Evolutionary conservation across 2,329 filamentous ascomycete species (phyloP), one percentile per base, ranked within the genome.

Genomic region (Hypoxylon sp.): DNA sequence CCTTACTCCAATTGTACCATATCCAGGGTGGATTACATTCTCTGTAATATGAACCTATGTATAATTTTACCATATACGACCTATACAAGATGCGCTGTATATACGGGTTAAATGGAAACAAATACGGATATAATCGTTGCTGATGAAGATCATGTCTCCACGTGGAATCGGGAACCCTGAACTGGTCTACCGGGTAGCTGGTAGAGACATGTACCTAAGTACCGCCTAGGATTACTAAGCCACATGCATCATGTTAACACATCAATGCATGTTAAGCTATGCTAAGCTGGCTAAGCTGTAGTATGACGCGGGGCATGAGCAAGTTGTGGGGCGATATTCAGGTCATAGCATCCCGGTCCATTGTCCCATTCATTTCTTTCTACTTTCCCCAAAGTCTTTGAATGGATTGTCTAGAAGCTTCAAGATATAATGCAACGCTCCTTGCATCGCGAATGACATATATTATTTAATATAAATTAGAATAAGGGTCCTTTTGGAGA

Each of bases 141-240:
- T 17, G 34, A 30, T 34, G 23, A 51, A 30, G 32, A 50, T 30
- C 30, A 17, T 43, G 9, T 45, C n/a, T 60, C 28, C 52, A 63
- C 52, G 46, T 63, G 52, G 25, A 43, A 57, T 67, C 51, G 61
- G 65, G n/a, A 57, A 68, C 60, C 60, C 61, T 65, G 50, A 61
- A 68, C 65, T 60, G 56, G 45, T 28, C 23, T 68, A 30, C 60
- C 57, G 60, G 65, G 60, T 53, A 57, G 14, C 25, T 45, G 28
- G 25, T 19, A 36, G 10, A 23, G 23, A 32, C 28, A 19, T 23
- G 25, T 43, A 19, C 5, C 14, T 48, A 41, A 23, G 10, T 30
- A 52, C 3, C 13, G 45, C 7, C 25, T 1, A 17, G 14, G 19
- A 59, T 64, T 41, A 52, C 46, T 53, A 64, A 59, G 49, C 52